Conservation (phyloP, 768 basidiomycete species). For the Pholiota microspora region DNA sequence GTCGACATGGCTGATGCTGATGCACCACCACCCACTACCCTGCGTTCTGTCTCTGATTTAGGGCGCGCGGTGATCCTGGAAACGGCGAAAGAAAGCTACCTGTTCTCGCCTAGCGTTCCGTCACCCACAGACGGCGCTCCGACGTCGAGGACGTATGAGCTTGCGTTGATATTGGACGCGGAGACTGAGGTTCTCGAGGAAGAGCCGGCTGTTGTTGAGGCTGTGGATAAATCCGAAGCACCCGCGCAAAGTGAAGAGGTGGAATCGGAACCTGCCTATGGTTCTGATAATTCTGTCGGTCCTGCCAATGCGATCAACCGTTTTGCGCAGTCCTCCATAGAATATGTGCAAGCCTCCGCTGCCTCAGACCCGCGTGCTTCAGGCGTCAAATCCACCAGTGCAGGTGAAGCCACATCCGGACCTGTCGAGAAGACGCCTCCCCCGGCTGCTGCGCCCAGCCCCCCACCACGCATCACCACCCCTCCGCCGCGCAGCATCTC, state of each 20-base stretch:
- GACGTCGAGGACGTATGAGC: slow-evolving; percentile 30
- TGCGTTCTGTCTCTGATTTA: slow-evolving; percentile 1
- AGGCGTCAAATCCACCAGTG: too few relatives aligned
- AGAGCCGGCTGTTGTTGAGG: slow-evolving; percentile 9
- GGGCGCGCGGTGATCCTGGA: slow-evolving; percentile 35
- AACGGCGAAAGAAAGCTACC: slow-evolving; percentile 38
- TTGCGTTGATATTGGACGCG: slow-evolving; percentile 35
- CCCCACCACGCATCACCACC: not conserved
- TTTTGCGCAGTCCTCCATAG: too few relatives aligned
- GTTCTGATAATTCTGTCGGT: too few relatives aligned
- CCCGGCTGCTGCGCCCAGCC: not conserved
- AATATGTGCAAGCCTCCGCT: too few relatives aligned
- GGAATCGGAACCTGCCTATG: too few relatives aligned
- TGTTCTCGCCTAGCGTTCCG: slow-evolving; percentile 30
- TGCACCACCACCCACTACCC: not conserved
- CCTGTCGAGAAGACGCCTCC: not conserved
- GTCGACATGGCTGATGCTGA: slow-evolving; percentile 23
- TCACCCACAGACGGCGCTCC: slow-evolving; percentile 6
- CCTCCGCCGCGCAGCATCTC: slow-evolving; percentile 8
- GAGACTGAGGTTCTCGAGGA: slow-evolving; percentile 29
- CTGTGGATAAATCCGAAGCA: not conserved
- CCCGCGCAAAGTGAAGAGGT: too few relatives aligned
- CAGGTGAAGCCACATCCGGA: not conserved
- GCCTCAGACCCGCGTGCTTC: too few relatives aligned
- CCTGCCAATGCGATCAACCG: too few relatives aligned